A percentile compares a stretch with the other conserved stretches of the same genome.
Conservation (phyloP, 2,329 filamentous ascomycete genomes). For the Bipolaris victoriae region DNA sequence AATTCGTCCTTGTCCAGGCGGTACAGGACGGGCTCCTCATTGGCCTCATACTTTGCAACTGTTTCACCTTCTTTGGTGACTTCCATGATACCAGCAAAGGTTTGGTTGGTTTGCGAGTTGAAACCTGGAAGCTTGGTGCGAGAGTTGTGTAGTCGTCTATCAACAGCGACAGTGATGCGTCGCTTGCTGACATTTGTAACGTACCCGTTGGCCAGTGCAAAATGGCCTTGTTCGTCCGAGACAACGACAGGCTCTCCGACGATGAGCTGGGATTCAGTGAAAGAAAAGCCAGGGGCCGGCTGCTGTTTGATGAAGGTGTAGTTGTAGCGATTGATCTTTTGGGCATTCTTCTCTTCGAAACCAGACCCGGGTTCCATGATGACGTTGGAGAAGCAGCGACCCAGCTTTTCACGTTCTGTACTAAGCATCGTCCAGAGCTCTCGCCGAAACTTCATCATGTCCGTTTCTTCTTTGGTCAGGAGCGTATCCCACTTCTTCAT, state of each 20-base stretch:
- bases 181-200: slow-evolving; percentile 77
- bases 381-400: slow-evolving; percentile 88
- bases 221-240: slow-evolving; percentile 93
- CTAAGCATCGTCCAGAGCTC: slow-evolving; percentile 98
- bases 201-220: slow-evolving; percentile 90
- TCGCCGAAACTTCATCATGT: slow-evolving; percentile 81
- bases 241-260: slow-evolving; percentile 94
- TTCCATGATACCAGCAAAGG: slow-evolving; percentile 91
- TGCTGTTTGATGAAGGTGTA: slow-evolving; percentile 83
- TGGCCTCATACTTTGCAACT: slow-evolving; percentile 45
- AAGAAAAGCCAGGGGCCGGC: slow-evolving; percentile 71
- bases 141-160: slow-evolving; percentile 86
- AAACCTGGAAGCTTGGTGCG: slow-evolving; percentile 78
- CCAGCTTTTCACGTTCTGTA: slow-evolving; percentile 81
- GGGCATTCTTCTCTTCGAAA: slow-evolving; percentile 69
- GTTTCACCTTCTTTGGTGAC: slow-evolving; percentile 63
- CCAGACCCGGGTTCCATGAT: slow-evolving; percentile 80
- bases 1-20: slow-evolving; percentile 98
- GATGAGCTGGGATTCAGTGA: slow-evolving; percentile 85
- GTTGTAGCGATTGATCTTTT: slow-evolving; percentile 88
- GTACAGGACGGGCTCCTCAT: slow-evolving; percentile 69
- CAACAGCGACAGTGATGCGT: slow-evolving; percentile 85
- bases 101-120: slow-evolving; percentile 76
- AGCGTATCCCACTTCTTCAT: slow-evolving; percentile 95
- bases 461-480: slow-evolving; percentile 91